phyloP scores from a whole-genome alignment of 2,329 filamentous ascomycete genomes.

The Chaetomiaceae sp. region DNA sequence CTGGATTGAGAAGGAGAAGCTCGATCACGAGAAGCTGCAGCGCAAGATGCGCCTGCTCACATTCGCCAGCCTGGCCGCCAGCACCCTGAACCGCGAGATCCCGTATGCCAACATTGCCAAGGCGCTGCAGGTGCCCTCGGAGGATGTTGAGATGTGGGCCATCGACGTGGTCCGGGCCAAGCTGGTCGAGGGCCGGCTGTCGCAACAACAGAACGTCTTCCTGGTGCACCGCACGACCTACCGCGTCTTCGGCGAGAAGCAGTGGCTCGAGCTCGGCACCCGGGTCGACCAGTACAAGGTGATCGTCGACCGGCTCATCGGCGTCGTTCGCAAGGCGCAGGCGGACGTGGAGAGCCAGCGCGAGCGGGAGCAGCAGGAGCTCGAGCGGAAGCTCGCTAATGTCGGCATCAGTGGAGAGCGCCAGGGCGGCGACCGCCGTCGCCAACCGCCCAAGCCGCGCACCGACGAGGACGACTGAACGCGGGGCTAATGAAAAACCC shows the following conservation, averaged over 20 bases:
- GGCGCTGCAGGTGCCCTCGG: constrained; percentile 72
- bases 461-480: constrained; percentile 53
- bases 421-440: constrained; percentile 28
- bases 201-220: constrained; percentile 87
- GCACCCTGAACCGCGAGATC: constrained; percentile 76
- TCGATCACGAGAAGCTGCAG: constrained; percentile 68
- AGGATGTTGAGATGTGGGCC: constrained; percentile 96
- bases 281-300: constrained; percentile 86
- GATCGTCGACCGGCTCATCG: constrained; percentile 71
- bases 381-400: constrained; percentile 58
- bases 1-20: constrained; percentile 70
- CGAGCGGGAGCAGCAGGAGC: constrained; percentile 69
- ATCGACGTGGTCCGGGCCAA: constrained; percentile 96
- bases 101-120: constrained; percentile 80
- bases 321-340: constrained; percentile 74
- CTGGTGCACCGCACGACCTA: constrained; percentile 94
- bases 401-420: constrained; percentile 31
- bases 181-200: constrained; percentile 92
- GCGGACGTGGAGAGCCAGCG: constrained; percentile 68
- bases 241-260: constrained; percentile 94
- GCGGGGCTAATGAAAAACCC: constrained; percentile 1
- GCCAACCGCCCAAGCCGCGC: constrained; percentile 27
- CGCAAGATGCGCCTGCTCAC: constrained; percentile 96
- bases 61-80: constrained; percentile 80
- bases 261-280: constrained; percentile 92